A percentile compares a stretch with the other conserved stretches of the same genome.
Evolutionary conservation across 163 green algal genomes (phyloP).

Genomic region (Chlorella variabilis): DNA sequence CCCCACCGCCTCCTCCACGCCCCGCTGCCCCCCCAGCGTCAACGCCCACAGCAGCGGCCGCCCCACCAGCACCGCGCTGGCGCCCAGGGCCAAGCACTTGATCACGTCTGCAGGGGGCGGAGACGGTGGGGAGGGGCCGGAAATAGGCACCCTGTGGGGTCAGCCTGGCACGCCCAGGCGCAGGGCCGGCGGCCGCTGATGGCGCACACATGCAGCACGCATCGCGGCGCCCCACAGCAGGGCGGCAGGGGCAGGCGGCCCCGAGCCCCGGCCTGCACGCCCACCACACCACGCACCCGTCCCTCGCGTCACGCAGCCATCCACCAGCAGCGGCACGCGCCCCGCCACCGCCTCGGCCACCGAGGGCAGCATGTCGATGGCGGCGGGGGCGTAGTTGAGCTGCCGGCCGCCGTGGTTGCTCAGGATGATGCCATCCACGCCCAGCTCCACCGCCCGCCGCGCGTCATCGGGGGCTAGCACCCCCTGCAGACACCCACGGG

Average conservation of each 20-base stretch:
- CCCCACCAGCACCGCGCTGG: conserved; percentile 83
- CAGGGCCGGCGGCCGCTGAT: no score
- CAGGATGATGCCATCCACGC: conserved; percentile 92
- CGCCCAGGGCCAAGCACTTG: conserved; percentile 88
- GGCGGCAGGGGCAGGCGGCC: no score
- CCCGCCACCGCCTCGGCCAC: conserved; percentile 59
- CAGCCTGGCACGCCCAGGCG: no score
- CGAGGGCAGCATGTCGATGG: conserved; percentile 65
- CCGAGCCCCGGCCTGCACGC: no score
- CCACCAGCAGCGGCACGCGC: conserved; percentile 85
- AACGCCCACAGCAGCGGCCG: conserved; percentile 89
- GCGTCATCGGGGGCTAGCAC: conserved; percentile 87
- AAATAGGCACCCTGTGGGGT: no score
- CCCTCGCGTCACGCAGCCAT: conserved; percentile 88
- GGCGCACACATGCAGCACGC: no score
- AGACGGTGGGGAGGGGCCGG: not conserved
- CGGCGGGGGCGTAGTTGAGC: conserved; percentile 74
- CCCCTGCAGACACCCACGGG: no score
- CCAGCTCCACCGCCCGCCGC: conserved; percentile 71
- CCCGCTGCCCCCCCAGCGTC: conserved; percentile 72
- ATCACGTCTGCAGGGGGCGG: conserved; percentile 7
- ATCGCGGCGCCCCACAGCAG: no score
- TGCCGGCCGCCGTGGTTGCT: conserved; percentile 94
- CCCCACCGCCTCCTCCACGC: conserved; percentile 68
- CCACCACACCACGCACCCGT: no score